Base-by-base conservation (phyloP, 371 early-diverging fungal genomes). In the Mortierella sp. region DNA sequence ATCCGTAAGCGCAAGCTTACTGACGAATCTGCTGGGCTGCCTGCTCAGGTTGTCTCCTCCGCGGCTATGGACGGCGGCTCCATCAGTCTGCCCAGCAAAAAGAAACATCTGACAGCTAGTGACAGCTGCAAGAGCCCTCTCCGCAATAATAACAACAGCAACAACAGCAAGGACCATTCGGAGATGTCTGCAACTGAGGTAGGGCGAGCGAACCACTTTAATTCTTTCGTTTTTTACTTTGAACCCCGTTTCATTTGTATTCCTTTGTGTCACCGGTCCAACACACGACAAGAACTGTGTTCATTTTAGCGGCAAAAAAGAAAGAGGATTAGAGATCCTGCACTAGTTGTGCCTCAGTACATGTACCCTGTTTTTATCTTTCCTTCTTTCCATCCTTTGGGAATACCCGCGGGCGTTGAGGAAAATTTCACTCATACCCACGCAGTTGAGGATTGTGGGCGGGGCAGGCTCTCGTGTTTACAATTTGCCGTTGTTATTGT, bases 1-100 rank as follows among this genome's bases (percentile, higher is more conserved):
- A 76, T 70, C 76, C 76, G 76, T 56, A 76, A 76, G 76, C 76
- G 76, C 37, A 69, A 69, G 65, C 70, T 76, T 69, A 76, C 76
- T 37, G 76, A 76, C 56, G 76, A 76, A 46, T 64, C 60, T 56
- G 51, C 61, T 58, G 55, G 54, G 44, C 34, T 69, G 60, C 43
- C 76, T 21, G 52, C 48, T 37, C 57, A 57, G 39, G 34, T 26
- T 43, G 64, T 61, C 51, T 49, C 49, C 26, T 28, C 67, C 26
- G 52, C 32, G 11, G 31, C 43, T 39, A 39, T 12, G 37, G 50
- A 52, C 50, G 49, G 19, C 49, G 47, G 21, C 50, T 39, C 31
- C 17, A 61, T 34, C 23, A 49, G 54, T 41, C 41, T 56, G 15
- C 52, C 55, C 23, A 68, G 62, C 34, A 68, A 64, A n/a, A n/a